These are phyloP conservation scores for Emydomyces testavorans DNA, from an alignment of 2,329 filamentous ascomycete genomes.

Conservation along the genomic window DNA sequence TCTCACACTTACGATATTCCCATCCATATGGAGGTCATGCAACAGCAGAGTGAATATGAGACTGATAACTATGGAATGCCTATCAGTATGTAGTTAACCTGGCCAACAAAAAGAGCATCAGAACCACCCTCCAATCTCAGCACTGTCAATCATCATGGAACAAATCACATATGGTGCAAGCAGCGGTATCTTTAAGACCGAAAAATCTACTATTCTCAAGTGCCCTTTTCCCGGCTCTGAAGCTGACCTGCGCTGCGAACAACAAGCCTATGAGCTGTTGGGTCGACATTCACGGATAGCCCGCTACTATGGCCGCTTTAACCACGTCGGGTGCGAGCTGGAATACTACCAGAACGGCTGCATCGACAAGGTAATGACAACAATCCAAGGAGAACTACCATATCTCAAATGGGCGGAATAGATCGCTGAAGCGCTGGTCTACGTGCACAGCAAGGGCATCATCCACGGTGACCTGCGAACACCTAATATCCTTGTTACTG, in stretches of 20 bases:
- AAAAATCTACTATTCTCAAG: conserved; percentile 5
- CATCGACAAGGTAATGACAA: conserved; percentile 7
- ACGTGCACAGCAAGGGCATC: conserved; percentile 10
- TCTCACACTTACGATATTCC: no score
- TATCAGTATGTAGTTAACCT: no score
- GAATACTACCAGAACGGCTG: conserved; percentile 9
- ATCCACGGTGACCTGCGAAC: conserved; percentile 11
- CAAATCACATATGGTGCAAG: conserved; percentile 4
- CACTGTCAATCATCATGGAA: conserved; percentile 4
- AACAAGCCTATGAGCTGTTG: conserved; percentile 6
- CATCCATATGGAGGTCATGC: no score
- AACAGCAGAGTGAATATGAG: no score
- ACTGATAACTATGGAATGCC: no score
- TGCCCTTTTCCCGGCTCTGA: conserved; percentile 3
- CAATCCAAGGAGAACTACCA: conserved; percentile 4
- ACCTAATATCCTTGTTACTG: conserved; percentile 9
- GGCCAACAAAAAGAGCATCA: background rate
- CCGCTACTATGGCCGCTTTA: background rate
- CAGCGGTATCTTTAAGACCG: conserved; percentile 4
- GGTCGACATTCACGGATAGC: conserved; percentile 9
- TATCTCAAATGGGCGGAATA: conserved; percentile 11
- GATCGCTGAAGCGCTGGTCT: conserved; percentile 9
- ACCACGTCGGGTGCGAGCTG: conserved; percentile 3
- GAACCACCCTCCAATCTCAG: background rate
- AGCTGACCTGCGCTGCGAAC: conserved; percentile 6